A percentile compares a stretch with the other conserved stretches of the same genome.
Conservation (phyloP, 2,329 filamentous ascomycete species). For the Alternaria solani region DNA sequence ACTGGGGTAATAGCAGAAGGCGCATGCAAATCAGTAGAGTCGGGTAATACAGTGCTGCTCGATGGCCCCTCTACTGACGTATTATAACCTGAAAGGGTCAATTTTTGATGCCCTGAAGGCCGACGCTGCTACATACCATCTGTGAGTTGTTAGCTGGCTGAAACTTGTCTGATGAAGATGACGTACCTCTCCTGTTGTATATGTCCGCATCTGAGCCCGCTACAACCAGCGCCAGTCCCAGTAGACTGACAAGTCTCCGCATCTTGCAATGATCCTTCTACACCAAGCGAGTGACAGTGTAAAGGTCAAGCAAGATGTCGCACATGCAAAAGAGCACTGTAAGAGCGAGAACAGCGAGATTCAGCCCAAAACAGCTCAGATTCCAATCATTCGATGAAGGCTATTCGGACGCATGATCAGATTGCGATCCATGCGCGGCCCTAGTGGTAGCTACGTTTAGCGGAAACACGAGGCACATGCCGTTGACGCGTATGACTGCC, state of each 20-base stretch:
- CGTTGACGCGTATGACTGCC: conserved; percentile 23
- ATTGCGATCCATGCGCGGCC: conserved; percentile 35
- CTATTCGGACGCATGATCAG: conserved; percentile 20
- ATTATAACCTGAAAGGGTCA: conserved; percentile 4
- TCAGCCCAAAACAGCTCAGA: conserved; percentile 9
- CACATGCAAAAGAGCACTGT: conserved; percentile 8
- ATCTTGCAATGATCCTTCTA: conserved; percentile 28
- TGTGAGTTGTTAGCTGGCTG: conserved; percentile 19
- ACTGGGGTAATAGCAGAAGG: not conserved
- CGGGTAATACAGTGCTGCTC: not conserved
- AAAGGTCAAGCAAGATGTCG: conserved; percentile 22
- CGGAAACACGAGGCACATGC: conserved; percentile 25
- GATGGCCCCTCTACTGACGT: conserved; percentile 1
- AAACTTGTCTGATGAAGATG: not conserved
- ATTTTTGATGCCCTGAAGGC: not conserved
- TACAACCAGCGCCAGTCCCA: conserved; percentile 28
- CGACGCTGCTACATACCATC: conserved; percentile 25
- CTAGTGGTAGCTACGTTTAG: conserved; percentile 21
- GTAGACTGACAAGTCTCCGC: conserved; percentile 29
- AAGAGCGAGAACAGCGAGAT: conserved; percentile 11
- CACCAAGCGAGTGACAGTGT: conserved; percentile 33
- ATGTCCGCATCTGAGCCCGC: conserved; percentile 21
- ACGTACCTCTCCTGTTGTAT: conserved; percentile 29
- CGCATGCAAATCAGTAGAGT: not conserved
- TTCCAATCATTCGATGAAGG: conserved; percentile 14